phyloP scores from a whole-genome alignment of 345 rosid species.

The Heritiera littoralis region DNA sequence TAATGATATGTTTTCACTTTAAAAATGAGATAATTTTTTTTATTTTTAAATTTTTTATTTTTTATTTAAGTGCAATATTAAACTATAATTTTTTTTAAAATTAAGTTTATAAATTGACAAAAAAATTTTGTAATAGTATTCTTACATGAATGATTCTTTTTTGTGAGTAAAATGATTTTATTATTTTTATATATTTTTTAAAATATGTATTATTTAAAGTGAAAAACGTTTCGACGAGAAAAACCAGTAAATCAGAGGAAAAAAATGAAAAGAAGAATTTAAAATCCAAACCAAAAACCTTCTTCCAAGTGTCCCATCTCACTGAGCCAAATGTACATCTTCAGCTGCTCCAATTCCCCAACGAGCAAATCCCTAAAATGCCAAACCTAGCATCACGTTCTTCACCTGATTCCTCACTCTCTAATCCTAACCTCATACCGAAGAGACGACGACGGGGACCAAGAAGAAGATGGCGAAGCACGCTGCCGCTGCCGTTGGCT shows the following conservation, averaged over 20 bases:
- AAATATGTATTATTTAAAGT: too few species aligned
- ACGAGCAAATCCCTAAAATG: constrained; percentile 27
- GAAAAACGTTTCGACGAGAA: too few species aligned
- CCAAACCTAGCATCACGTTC: background rate
- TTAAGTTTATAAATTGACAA: too few species aligned
- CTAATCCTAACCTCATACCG: constrained; percentile 3
- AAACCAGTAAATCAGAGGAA: background rate
- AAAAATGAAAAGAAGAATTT: background rate
- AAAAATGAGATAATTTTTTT: too few species aligned
- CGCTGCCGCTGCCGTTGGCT: constrained; percentile 26
- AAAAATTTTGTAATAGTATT: too few species aligned
- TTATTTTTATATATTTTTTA: too few species aligned
- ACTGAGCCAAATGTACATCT: constrained; percentile 26
- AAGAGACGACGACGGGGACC: background rate
- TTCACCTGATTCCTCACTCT: background rate
- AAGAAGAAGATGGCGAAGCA: constrained; percentile 44
- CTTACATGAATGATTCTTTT: too few species aligned
- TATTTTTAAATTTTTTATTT: too few species aligned
- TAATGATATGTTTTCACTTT: too few species aligned
- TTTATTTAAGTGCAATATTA: too few species aligned
- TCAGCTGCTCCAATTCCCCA: background rate
- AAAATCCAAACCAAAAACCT: background rate
- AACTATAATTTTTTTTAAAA: too few species aligned
- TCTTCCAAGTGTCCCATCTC: constrained; percentile 10
- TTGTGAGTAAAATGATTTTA: too few species aligned